Evolutionary conservation across 2,329 filamentous ascomycete genomes (phyloP), one percentile per base, ranked within the genome.

Genomic region (Ophiostoma angusticollis): DNA sequence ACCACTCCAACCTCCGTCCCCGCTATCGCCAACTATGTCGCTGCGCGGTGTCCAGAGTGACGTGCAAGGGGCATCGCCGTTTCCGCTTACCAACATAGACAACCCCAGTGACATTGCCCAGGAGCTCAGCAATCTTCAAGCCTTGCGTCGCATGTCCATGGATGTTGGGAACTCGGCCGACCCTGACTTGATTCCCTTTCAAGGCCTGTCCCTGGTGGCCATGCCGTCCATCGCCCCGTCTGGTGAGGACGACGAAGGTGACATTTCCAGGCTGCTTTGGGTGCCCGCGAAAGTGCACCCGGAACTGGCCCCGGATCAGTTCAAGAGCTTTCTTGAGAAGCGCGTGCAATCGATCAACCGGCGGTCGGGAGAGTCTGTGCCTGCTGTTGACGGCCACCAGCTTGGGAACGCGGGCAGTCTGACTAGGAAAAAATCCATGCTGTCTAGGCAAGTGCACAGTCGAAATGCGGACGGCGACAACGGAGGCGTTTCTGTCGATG

Each of bases 321-420:
- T 96, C 67, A 95, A 93, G 59, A 89, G 81, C 1, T 98, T 96
- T 50, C 72, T 98, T 2, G 89, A 98, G 53, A 93, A 87, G 46
- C 79, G 87, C 53, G 84, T 95, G 11, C 83, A 94, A 50, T 80
- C 84, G 25, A 93, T 96, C 50, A 80, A 85, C 56, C 72, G 87
- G 48, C 75, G 84, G 50, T 93, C 87, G 1, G 80, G 80, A 18
- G 85, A 79, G 49, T 79, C 69, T 46, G 68, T 68, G 27, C 61
- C 86, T 33, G 74, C 76, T 22, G 61, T 70, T 6, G 70, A 80
- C 46, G 62, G 38, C 16, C 42, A 38, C 22, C 30, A 34, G 8
- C 17, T 9, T 9, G 31, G 14, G 4, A 31, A 29, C 23, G 61
- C 70, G 5, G 70, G 79, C 45, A 62, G 71, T 37, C 42, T 62